Evolutionary conservation across 1,284 basidiomycete species (phyloP), one percentile per base, ranked within the genome.

Genomic region (Fomitopsis palustris): DNA sequence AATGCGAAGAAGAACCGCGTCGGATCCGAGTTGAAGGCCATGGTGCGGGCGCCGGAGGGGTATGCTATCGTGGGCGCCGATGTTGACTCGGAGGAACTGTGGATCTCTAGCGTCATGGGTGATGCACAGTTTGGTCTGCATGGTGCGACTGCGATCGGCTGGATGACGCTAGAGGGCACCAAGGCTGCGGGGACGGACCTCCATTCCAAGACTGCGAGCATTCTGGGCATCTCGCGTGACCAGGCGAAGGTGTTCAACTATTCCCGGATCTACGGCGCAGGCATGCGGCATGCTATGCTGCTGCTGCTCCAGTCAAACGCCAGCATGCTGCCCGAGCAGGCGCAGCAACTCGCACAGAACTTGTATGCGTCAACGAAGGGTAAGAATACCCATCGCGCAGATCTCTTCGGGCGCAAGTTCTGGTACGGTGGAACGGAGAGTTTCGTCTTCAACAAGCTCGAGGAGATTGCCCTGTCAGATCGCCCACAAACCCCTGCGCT

Each of bases 111-210:
- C 69, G 94, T 95, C 61, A 97, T 98, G 94, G 96, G 96, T 3
- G 97, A 99, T 70, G 94, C 96, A 0, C 96, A 99, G 75, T 98
- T 99, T 71, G 97, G 96, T 8, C 75, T 98, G 59, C 96, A 99
- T 67, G 96, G 97, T 17, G 95, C 95, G 3, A 98, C 96, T 0
- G 95, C 96, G 0, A 89, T 99, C 49, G 97, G 96, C 0, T 99
- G 96, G 97, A 99, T 99, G 96, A 99, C 96, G 12, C 84, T 99
- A 27, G 97, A 99, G 74, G 97, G 97, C 1, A 98, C 96, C n/a
- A 99, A 99, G 75, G 83, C 89, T 0, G 90, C 91, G 0, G 96
- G 95, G 5, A 99, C 96, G 2, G 97, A 99, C 75, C 77, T 99
- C 55, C 96, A 99, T 71, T 98, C 95, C 27, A 98, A 98, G 78